Conservation (phyloP, 176 grass and related monocot species). For the Aegilops longissima region DNA sequence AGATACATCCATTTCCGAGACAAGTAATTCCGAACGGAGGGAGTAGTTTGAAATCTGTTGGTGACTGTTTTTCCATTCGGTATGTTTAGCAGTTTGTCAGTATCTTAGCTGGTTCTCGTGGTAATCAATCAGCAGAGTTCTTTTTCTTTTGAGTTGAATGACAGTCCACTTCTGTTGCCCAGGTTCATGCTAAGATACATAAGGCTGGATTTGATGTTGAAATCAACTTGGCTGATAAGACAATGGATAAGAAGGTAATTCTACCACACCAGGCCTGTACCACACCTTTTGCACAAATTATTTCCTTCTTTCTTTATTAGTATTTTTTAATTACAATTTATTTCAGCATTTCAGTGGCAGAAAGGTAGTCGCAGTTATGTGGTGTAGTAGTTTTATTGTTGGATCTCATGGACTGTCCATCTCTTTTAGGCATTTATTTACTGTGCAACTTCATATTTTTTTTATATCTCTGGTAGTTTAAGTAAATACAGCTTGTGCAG, state of each 20-base stretch:
- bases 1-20: no score
- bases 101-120: background rate
- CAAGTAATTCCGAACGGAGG: no score
- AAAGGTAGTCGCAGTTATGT: background rate
- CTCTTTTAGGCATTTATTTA: slow-evolving; percentile 3
- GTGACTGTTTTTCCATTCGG: background rate
- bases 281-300: background rate
- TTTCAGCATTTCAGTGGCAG: background rate
- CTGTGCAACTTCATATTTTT: background rate
- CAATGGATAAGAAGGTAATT: slow-evolving; percentile 88
- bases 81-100: background rate
- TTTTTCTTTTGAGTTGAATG: background rate
- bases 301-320: background rate
- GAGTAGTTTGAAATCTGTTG: background rate
- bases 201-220: slow-evolving; percentile 80
- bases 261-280: background rate
- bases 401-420: background rate
- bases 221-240: slow-evolving; percentile 70
- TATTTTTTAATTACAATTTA: background rate
- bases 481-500: background rate
- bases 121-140: background rate
- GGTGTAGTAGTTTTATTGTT: background rate
- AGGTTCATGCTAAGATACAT: slow-evolving; percentile 74
- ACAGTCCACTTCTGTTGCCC: background rate
- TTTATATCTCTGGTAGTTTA: background rate